phyloP scores from a whole-genome alignment of 202 grass and related monocot species.

The Panicum hallii region DNA sequence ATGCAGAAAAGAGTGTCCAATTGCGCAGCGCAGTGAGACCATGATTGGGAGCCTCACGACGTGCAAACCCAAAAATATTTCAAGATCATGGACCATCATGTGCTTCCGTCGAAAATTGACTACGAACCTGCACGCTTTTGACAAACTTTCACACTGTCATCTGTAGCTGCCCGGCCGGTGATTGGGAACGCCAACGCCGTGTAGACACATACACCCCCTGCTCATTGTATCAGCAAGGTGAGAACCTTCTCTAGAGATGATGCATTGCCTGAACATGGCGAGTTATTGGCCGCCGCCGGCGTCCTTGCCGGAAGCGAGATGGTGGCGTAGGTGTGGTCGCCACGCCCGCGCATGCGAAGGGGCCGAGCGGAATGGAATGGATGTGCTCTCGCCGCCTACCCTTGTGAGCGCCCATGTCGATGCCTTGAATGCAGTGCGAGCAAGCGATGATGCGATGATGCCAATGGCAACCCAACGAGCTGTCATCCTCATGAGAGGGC shows the following conservation, averaged over 20 bases:
- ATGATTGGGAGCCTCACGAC: conserved; percentile 44
- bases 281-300: conserved; percentile 11
- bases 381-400: neutral
- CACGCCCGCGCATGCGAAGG: conserved; percentile 16
- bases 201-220: neutral
- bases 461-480: conserved; percentile 43
- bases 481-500: conserved; percentile 45
- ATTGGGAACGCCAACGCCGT: neutral
- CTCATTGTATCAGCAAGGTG: neutral
- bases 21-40: neutral
- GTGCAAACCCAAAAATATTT: conserved; percentile 32
- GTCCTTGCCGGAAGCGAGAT: conserved; percentile 1
- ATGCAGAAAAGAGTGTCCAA: conserved; percentile 14
- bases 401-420: neutral
- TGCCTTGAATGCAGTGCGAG: conserved; percentile 19
- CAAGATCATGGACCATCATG: conserved; percentile 43
- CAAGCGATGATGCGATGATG: conserved; percentile 42
- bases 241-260: neutral
- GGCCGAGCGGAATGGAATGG: neutral
- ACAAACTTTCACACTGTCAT: neutral
- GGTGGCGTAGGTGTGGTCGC: conserved; percentile 48
- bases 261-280: conserved; percentile 33
- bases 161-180: conserved; percentile 13
- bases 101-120: conserved; percentile 14
- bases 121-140: neutral